phyloP scores from a whole-genome alignment of 805 yeast species.

The Candida pseudoglaebosa region DNA sequence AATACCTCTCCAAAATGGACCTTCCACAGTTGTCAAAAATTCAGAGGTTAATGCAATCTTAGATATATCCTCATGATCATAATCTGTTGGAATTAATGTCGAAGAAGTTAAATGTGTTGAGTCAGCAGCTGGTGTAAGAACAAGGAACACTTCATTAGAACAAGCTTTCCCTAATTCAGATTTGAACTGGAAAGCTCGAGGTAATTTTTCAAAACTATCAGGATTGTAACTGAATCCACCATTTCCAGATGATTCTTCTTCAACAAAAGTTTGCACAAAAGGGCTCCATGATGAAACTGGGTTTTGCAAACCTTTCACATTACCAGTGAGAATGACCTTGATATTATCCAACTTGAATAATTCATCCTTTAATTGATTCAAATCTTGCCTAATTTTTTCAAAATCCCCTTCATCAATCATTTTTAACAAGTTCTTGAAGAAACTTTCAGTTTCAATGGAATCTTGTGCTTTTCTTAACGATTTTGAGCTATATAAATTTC shows the following conservation, averaged over 20 bases:
- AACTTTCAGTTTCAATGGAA: conserved; percentile 56
- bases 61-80: conserved; percentile 52
- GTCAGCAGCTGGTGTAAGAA: conserved; percentile 80
- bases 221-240: conserved; percentile 5
- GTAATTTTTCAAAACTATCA: conserved; percentile 29
- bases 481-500: conserved; percentile 50
- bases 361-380: conserved; percentile 48
- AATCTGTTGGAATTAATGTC: conserved; percentile 54
- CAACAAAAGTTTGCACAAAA: conserved; percentile 22
- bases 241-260: conserved; percentile 12
- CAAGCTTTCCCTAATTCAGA: conserved; percentile 56
- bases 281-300: conserved; percentile 61
- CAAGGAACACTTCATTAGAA: conserved; percentile 52
- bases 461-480: conserved; percentile 68
- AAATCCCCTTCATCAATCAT: conserved; percentile 55
- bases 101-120: conserved; percentile 64
- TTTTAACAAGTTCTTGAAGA: conserved; percentile 41
- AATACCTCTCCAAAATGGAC: conserved; percentile 95
- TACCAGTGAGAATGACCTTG: conserved; percentile 70
- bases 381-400: conserved; percentile 41
- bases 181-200: conserved; percentile 50
- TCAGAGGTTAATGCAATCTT: conserved; percentile 71
- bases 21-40: conserved; percentile 82
- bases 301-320: conserved; percentile 43
- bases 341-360: conserved; percentile 57